Evolutionary conservation across 768 basidiomycete species (phyloP).

Genomic region (Pleurotus djamor): DNA sequence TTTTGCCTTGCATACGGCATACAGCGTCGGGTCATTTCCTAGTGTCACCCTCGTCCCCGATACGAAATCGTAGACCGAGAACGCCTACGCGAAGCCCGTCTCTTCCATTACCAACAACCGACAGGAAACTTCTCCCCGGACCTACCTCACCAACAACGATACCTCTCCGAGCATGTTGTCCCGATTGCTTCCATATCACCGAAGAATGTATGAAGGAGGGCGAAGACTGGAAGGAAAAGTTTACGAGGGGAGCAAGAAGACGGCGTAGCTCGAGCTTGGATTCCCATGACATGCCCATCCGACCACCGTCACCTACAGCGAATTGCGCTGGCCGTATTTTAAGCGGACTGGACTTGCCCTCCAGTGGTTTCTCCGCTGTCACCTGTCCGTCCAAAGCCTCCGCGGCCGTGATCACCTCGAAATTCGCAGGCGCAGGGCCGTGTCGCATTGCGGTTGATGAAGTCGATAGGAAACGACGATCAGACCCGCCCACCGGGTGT

Average conservation of each 20-base stretch:
- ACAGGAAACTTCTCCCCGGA: conserved; percentile 25
- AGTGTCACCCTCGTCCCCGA: conserved; percentile 55
- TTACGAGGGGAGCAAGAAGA: conserved; percentile 59
- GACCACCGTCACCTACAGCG: conserved; percentile 6
- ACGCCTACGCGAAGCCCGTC: conserved; percentile 24
- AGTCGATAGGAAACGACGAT: conserved; percentile 55
- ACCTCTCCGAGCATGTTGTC: conserved; percentile 72
- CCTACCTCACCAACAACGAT: conserved; percentile 35
- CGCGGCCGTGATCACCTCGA: conserved; percentile 11
- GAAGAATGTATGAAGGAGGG: conserved; percentile 56
- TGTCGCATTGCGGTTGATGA: conserved; percentile 59
- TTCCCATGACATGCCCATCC: conserved; percentile 21
- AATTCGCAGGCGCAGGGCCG: conserved; percentile 9
- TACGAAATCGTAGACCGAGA: conserved; percentile 21
- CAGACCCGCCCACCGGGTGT: conserved; percentile 26
- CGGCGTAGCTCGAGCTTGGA: conserved; percentile 48
- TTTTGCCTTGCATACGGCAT: conserved; percentile 12
- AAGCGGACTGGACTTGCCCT: background rate
- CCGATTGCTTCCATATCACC: conserved; percentile 55
- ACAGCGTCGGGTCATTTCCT: conserved; percentile 29
- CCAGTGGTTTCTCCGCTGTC: conserved; percentile 25
- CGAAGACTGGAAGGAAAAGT: conserved; percentile 60
- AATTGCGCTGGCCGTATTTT: background rate
- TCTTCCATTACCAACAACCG: conserved; percentile 30
- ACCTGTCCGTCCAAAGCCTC: conserved; percentile 9